These are phyloP conservation scores for Erythrophleum fordii DNA, from an alignment of 306 rosid species.

Conservation along the genomic window DNA sequence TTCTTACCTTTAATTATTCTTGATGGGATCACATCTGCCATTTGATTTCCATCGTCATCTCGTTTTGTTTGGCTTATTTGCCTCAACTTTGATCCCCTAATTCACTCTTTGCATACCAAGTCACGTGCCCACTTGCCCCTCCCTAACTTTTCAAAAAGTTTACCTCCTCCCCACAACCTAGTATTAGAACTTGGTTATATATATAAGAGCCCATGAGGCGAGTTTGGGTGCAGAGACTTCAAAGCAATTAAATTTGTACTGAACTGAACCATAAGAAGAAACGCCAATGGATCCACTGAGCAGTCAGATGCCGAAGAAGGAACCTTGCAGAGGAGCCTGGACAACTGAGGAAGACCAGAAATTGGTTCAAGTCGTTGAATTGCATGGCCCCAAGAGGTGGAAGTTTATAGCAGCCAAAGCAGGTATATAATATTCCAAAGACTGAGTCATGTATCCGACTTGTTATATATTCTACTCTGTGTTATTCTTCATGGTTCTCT, in stretches of 20 bases:
- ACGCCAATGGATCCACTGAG: neutral
- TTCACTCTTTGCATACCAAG: neutral
- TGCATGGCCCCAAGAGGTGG: conserved; percentile 53
- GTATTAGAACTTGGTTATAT: neutral
- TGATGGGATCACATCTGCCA: neutral
- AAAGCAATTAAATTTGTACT: neutral
- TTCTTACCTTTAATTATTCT: neutral
- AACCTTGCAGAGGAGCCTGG: conserved; percentile 23
- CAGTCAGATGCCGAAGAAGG: conserved; percentile 9
- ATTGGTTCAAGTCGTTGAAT: conserved; percentile 53
- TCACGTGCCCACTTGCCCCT: neutral
- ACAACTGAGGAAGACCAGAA: conserved; percentile 53
- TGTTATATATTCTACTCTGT: neutral
- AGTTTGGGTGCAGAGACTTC: neutral
- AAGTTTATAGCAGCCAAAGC: conserved; percentile 57
- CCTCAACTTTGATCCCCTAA: neutral
- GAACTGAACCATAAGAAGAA: neutral
- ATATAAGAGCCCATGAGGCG: neutral
- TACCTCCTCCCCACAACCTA: neutral
- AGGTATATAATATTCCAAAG: conserved; percentile 38
- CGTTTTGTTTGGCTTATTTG: neutral
- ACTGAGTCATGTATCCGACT: neutral
- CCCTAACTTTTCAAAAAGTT: too few species aligned
- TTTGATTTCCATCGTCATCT: neutral
- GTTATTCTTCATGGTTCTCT: neutral